phyloP scores from a whole-genome alignment of 768 basidiomycete genomes.

The Dictyophora rubrovolvata region DNA sequence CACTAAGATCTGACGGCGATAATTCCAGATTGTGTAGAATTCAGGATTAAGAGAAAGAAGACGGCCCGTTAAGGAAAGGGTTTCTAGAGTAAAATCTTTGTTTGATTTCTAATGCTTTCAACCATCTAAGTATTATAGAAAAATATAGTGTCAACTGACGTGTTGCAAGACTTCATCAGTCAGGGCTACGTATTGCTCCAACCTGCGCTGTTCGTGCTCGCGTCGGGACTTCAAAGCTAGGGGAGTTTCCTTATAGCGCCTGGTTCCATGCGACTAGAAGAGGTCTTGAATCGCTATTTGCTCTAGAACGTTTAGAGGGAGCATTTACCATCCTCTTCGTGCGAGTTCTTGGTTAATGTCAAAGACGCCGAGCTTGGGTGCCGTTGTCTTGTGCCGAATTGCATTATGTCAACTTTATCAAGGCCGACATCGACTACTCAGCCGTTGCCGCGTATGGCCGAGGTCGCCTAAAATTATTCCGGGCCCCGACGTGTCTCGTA shows the following conservation, averaged over 20 bases:
- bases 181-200: constrained; percentile 64
- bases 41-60: constrained; percentile 85
- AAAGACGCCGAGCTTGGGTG: too few species aligned
- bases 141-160: not conserved
- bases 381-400: too few species aligned
- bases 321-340: not conserved
- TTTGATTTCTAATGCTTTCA: constrained; percentile 50
- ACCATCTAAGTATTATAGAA: not conserved
- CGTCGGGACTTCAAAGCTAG: constrained; percentile 59
- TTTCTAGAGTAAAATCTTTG: constrained; percentile 60
- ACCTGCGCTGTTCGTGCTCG: constrained; percentile 62
- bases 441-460: too few species aligned
- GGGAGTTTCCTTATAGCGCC: constrained; percentile 44
- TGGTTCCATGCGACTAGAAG: constrained; percentile 44
- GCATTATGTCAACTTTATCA: too few species aligned
- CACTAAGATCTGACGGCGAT: constrained; percentile 69
- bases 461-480: too few species aligned
- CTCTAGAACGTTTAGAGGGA: not conserved
- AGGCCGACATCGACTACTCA: too few species aligned
- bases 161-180: constrained; percentile 60
- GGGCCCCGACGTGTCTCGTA: too few species aligned
- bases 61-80: constrained; percentile 65
- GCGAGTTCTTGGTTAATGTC: not conserved
- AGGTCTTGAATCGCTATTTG: not conserved
- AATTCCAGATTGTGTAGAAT: constrained; percentile 96